phyloP scores from a whole-genome alignment of 148 eudicot species.

The Vaccinium vitisidaea region DNA sequence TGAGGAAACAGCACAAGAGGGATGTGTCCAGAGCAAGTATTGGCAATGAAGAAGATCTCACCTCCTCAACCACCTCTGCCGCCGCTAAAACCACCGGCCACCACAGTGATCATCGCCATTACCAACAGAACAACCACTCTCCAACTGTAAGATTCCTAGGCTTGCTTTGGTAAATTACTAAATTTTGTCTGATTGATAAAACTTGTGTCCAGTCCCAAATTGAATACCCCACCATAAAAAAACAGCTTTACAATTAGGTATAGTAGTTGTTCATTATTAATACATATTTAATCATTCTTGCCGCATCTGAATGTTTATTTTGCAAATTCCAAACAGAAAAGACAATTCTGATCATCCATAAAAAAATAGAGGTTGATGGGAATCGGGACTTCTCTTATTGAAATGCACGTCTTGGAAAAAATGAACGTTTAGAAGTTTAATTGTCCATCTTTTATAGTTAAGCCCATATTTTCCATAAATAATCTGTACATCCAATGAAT shows the following conservation, averaged over 20 bases:
- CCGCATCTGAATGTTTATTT: neutral
- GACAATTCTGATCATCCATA: neutral
- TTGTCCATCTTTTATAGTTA: too few relatives aligned
- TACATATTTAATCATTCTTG: neutral
- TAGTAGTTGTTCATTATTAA: neutral
- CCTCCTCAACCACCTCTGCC: conserved; percentile 39
- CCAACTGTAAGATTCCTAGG: conserved; percentile 61
- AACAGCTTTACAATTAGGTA: neutral
- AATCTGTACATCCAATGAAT: neutral
- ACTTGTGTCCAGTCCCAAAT: neutral
- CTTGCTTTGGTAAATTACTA: neutral
- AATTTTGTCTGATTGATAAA: neutral
- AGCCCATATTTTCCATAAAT: neutral
- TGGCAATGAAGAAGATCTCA: conserved; percentile 86
- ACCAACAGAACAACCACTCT: conserved; percentile 48
- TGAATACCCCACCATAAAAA: neutral
- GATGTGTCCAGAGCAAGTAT: conserved; percentile 87
- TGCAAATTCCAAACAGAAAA: neutral
- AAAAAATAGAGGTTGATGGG: neutral
- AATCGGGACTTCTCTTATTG: neutral
- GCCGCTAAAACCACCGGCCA: conserved; percentile 37
- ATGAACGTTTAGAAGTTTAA: neutral
- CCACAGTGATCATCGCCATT: conserved; percentile 38
- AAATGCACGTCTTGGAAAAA: neutral
- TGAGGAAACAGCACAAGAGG: conserved; percentile 92